Conservation (phyloP, 805 yeast species). For the Hanseniaspora clermontiae region DNA sequence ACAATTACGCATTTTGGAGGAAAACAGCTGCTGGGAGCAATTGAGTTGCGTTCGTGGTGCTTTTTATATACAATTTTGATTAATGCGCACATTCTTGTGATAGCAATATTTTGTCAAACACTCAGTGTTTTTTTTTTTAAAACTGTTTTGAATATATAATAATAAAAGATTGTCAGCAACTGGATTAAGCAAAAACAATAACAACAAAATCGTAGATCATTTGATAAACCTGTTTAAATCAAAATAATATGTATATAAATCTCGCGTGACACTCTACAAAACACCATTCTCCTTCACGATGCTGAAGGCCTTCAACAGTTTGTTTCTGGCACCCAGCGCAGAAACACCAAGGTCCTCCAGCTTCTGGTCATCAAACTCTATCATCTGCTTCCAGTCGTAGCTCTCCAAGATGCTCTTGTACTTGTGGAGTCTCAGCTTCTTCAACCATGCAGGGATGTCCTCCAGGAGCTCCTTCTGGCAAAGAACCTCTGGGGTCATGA, state of each 20-base stretch:
- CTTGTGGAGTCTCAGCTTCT: conserved; percentile 79
- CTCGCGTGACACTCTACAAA: conserved; percentile 18
- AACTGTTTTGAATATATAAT: too few species aligned
- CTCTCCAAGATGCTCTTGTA: conserved; percentile 75
- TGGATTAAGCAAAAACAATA: too few species aligned
- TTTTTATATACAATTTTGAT: too few species aligned
- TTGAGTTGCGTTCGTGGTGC: too few species aligned
- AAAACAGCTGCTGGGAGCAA: not conserved
- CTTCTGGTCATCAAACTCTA: conserved; percentile 54
- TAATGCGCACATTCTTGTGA: too few species aligned
- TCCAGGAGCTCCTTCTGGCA: conserved; percentile 43
- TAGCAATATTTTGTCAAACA: not conserved
- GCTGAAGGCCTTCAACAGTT: conserved; percentile 80
- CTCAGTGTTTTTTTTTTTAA: not conserved
- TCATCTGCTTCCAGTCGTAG: conserved; percentile 65
- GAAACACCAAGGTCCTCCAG: conserved; percentile 72
- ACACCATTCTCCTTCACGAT: conserved; percentile 48
- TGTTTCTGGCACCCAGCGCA: conserved; percentile 92
- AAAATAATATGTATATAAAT: conserved; percentile 15
- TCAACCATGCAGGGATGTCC: conserved; percentile 87
- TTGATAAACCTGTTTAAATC: not conserved
- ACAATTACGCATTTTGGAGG: conserved; percentile 1
- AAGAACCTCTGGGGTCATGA: conserved; percentile 39
- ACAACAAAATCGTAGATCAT: not conserved
- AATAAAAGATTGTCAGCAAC: too few species aligned